Evolutionary conservation across 2,329 filamentous ascomycete species (phyloP), one percentile per base, ranked within the genome.

Genomic region (Colletotrichum sp.): DNA sequence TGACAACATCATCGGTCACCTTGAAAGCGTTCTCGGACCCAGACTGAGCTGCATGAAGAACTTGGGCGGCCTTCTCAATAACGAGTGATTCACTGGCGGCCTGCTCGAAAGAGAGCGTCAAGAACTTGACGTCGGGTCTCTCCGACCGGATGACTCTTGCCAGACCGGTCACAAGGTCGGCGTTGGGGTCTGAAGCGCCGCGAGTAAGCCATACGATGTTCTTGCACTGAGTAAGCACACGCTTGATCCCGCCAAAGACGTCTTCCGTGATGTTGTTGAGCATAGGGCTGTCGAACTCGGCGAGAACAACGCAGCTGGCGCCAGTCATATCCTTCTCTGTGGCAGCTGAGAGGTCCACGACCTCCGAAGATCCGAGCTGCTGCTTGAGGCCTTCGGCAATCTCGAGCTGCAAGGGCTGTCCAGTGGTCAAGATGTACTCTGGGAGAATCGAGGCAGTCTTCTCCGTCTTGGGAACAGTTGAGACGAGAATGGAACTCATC

Each of bases 111-210:
- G 77, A 78, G 8, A 79, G 62, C 12, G 73, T 80, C 5, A 77
- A 28, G 34, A 81, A 78, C n/a, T 76, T 77, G 36, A 78, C 44
- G 2, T 75, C 65, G 4, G 80, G 80, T 21, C 78, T 75, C 62
- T 77, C 75, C 6, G 72, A 71, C 6, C 81, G 76, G 5, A 80
- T 71, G 0, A 79, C 80, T 9, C 81, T 75, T 9, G 80, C 77
- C 15, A 81, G 77, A 1, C 81, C 81, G 4, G 77, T 76, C 3
- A 80, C 71, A 10, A 81, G 57, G 36, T 80, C 80, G 15, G 77
- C 69, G 21, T 80, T 67, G 3, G 81, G 81, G 13, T 69, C 55
- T 8, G 73, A 21, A 4, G 63, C 13, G 24, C 74, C 70, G 6
- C 67, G 74, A 9, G 77, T 78, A 6, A 69, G 28, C 77, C 77